Conservation (phyloP, 176 grass and related monocot species). For the Saccharum officinarum region DNA sequence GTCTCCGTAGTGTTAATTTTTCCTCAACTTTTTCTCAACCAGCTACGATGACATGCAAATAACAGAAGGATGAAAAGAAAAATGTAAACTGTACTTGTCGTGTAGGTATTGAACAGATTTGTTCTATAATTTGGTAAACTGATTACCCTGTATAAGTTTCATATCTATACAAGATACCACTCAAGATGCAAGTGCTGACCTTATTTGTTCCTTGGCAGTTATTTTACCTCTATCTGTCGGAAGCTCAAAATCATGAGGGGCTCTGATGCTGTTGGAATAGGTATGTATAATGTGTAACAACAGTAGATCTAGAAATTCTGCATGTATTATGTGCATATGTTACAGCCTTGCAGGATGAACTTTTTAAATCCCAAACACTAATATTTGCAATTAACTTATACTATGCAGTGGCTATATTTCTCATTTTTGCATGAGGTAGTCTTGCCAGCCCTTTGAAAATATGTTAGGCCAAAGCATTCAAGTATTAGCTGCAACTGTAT, state of each 20-base stretch:
- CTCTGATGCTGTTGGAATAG: slow-evolving; percentile 63
- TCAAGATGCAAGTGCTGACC: neutral
- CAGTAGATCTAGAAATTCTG: neutral
- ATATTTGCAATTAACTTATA: neutral
- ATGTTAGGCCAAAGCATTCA: neutral
- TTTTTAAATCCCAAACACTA: neutral
- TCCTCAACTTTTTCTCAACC: neutral
- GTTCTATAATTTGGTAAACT: neutral
- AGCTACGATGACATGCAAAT: neutral
- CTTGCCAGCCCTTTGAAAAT: neutral
- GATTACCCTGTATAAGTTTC: neutral
- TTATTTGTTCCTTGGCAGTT: slow-evolving; percentile 32
- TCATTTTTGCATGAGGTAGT: neutral
- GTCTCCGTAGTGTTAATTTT: neutral
- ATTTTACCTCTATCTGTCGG: slow-evolving; percentile 58
- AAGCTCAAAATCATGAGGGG: slow-evolving; percentile 75
- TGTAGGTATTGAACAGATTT: neutral
- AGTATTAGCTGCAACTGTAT: neutral
- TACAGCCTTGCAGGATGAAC: neutral
- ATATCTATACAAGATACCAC: neutral
- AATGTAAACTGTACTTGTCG: neutral
- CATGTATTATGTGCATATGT: neutral
- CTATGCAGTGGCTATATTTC: neutral
- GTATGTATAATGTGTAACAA: slow-evolving; percentile 13
- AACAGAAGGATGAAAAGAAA: neutral